Evolutionary conservation across 1,284 basidiomycete genomes (phyloP), one percentile per base, ranked within the genome.

Genomic region (Fomes fomentarius): DNA sequence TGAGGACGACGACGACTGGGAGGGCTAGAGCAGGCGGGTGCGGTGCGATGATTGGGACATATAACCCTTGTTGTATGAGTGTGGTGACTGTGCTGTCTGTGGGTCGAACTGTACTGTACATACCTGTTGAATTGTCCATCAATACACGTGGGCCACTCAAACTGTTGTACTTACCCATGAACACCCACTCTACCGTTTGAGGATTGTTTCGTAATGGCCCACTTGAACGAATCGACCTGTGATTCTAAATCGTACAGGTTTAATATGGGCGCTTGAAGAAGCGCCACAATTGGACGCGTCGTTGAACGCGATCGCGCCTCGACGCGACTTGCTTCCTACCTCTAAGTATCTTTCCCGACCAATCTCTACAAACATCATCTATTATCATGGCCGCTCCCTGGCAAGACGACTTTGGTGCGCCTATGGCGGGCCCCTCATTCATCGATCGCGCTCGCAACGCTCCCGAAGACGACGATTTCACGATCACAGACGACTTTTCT

Each of bases 391-490:
- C 56, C n/a, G 22, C 30, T 0, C 40, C 42, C 28, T 64, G 63
- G 63, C 63, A 61, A n/a, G 60, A 62, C 19, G 64, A 64, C 44
- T 52, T 61, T 17, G 49, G 45, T 35, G 50, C 47, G 33, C 56
- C 62, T 15, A 48, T 44, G 19, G 65, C 65, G 7, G 63, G 65
- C 4, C 62, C 66, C 5, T 64, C 66, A 22, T 65, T 64, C 49
- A 45, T 63, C 12, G 62, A 64, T 19, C 63, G 66, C 50, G 63
- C 51, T 2, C 57, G 54, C 15, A 40, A 49, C 28, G 66, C 61
- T 10, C 62, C 63, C 2, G 63, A 63, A 25, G 65, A 68, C 56
- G 62, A 64, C 49, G 64, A 66, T 49, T 53, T 63, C 50, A 22
- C 60, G 47, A 45, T 67, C 51, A 24, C 50, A 35, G 52, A 64